A percentile compares a stretch with the other conserved stretches of the same genome.
phyloP scores from a whole-genome alignment of 192 early-diverging fungal species.

The Dimargaris verticillata region DNA sequence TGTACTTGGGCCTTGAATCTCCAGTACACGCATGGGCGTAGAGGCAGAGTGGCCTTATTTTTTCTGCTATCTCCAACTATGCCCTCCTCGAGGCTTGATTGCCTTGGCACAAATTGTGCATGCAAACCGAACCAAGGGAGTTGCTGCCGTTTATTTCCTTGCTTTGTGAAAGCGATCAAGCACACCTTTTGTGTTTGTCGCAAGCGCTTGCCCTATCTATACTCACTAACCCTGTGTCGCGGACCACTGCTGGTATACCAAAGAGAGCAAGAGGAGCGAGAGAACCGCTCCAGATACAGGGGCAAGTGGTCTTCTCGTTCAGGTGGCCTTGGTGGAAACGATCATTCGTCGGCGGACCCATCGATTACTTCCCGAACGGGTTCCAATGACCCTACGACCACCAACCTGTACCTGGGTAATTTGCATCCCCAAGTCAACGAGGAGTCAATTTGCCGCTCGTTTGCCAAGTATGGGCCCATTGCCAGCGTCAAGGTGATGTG shows the following conservation, averaged over 20 bases:
- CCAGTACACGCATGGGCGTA: too few relatives aligned
- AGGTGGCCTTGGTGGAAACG: conserved; percentile 4
- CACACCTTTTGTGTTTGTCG: too few relatives aligned
- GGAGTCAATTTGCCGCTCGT: conserved; percentile 48
- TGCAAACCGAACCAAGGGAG: too few relatives aligned
- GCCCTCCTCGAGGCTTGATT: too few relatives aligned
- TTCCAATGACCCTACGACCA: conserved; percentile 53
- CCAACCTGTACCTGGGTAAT: conserved; percentile 76
- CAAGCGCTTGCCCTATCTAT: background rate
- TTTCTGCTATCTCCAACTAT: too few relatives aligned
- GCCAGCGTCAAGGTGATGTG: conserved; percentile 91
- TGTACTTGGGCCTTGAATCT: too few relatives aligned
- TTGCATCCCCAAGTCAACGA: conserved; percentile 59
- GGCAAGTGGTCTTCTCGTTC: too few relatives aligned
- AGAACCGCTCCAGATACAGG: conserved; percentile 25
- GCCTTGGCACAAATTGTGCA: too few relatives aligned
- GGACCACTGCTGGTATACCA: too few relatives aligned
- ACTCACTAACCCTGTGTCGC: background rate
- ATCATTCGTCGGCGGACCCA: conserved; percentile 9
- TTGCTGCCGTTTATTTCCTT: too few relatives aligned
- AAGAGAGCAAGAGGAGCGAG: conserved; percentile 49
- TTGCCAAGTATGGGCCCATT: conserved; percentile 70
- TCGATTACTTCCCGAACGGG: conserved; percentile 25
- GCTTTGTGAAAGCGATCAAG: too few relatives aligned
- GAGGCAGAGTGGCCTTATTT: too few relatives aligned